These are phyloP conservation scores for Chrysoporthe austroafricana DNA, from an alignment of 2,329 filamentous ascomycete genomes.

Conservation along the genomic window DNA sequence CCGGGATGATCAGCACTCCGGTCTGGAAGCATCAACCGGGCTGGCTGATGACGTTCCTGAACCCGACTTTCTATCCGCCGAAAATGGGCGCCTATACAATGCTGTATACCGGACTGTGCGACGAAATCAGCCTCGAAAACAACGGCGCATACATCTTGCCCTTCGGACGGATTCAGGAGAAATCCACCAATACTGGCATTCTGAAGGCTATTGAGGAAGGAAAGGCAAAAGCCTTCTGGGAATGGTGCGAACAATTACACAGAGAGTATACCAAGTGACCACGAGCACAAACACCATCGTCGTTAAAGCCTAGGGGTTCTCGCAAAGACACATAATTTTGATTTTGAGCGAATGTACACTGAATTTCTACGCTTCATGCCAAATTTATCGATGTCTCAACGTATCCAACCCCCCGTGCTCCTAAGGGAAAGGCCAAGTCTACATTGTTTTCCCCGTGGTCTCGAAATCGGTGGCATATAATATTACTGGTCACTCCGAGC, in stretches of 20 bases:
- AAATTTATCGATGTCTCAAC: no score
- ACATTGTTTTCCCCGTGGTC: no score
- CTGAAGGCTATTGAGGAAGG: constrained; percentile 19
- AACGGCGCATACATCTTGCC: constrained; percentile 27
- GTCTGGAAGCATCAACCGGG: constrained; percentile 25
- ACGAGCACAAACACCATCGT: neutral
- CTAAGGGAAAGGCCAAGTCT: no score
- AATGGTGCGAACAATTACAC: constrained; percentile 22
- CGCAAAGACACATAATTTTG: no score
- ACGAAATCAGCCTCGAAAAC: constrained; percentile 17
- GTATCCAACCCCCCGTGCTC: no score
- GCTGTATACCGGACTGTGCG: constrained; percentile 21
- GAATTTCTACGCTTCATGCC: no score
- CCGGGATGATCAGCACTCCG: constrained; percentile 26
- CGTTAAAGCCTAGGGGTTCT: no score
- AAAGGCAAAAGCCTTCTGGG: constrained; percentile 24
- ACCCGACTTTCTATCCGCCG: constrained; percentile 17
- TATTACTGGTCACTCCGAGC: no score
- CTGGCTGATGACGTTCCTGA: constrained; percentile 21
- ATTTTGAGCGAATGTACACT: no score
- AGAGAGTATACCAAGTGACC: neutral
- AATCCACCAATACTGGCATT: constrained; percentile 20
- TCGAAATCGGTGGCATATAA: no score
- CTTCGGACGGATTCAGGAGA: constrained; percentile 23
- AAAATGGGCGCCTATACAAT: constrained; percentile 26